Conservation (phyloP, 257 asterid species). For the Petrea volubilis region DNA sequence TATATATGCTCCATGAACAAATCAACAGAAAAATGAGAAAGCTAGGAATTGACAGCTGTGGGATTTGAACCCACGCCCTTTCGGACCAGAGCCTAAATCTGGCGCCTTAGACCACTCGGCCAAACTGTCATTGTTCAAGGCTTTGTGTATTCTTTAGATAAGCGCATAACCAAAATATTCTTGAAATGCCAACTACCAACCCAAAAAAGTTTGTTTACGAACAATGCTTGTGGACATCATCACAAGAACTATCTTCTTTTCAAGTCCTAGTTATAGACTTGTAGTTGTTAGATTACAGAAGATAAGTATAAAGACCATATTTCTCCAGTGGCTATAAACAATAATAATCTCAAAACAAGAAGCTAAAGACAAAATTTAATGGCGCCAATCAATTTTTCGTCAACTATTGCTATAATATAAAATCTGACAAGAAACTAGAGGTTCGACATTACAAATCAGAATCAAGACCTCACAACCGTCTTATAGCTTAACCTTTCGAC, state of each 20-base stretch:
- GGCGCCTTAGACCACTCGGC: constrained; percentile 99
- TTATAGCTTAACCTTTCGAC: constrained; percentile 6
- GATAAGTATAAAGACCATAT: no score
- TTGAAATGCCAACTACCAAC: neutral
- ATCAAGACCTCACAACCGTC: neutral
- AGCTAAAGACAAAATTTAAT: no score
- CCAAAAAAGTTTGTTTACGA: neutral
- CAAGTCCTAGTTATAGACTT: no score
- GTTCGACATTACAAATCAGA: no score
- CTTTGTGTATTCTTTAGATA: no score
- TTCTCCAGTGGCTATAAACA: no score
- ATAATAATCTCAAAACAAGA: no score
- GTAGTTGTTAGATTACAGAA: neutral
- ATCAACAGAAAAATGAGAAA: no score
- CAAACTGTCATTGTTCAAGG: constrained; percentile 62
- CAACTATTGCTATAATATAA: no score
- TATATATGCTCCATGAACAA: neutral
- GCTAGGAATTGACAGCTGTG: neutral
- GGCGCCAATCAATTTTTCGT: no score
- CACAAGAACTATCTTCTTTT: neutral
- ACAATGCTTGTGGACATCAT: neutral
- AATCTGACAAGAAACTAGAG: no score
- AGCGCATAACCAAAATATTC: no score
- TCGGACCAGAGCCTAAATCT: constrained; percentile 99
- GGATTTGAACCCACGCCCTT: constrained; percentile 63